Evolutionary conservation across 1,139 yeast species (phyloP).

Genomic region (Williopsis jadinii): DNA sequence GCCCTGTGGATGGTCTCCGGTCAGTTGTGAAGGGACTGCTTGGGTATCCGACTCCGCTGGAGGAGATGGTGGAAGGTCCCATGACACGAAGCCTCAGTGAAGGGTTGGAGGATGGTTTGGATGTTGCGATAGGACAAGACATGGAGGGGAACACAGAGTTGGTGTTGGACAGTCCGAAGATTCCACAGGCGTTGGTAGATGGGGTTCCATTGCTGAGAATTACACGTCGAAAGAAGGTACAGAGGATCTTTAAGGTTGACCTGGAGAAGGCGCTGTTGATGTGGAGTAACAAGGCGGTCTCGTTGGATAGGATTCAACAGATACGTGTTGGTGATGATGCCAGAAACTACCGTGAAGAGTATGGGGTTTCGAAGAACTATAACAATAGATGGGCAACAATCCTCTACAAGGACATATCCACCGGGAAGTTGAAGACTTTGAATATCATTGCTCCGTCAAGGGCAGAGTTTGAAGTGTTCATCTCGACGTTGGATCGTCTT

Average conservation of each 20-base stretch:
- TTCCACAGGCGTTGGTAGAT: constrained; percentile 27
- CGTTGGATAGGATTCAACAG: constrained; percentile 67
- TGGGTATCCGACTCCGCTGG: background rate
- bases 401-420: constrained; percentile 43
- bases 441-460: constrained; percentile 70
- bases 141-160: constrained; percentile 5
- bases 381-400: constrained; percentile 75
- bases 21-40: too few species aligned
- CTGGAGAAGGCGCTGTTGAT: constrained; percentile 36
- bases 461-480: constrained; percentile 51
- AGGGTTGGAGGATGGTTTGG: constrained; percentile 3
- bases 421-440: constrained; percentile 51
- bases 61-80: constrained; percentile 16
- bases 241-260: constrained; percentile 40
- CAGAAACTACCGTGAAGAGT: constrained; percentile 74
- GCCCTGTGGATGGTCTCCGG: background rate
- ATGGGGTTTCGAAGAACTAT: constrained; percentile 61
- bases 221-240: constrained; percentile 61
- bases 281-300: constrained; percentile 47
- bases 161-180: constrained; percentile 17
- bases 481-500: constrained; percentile 37
- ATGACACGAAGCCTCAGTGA: constrained; percentile 18
- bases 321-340: constrained; percentile 68
- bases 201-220: constrained; percentile 49
- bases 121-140: constrained; percentile 4